These are phyloP conservation scores for Pelargonium citronellum DNA, from an alignment of 441 rosid species.

Conservation along the genomic window DNA sequence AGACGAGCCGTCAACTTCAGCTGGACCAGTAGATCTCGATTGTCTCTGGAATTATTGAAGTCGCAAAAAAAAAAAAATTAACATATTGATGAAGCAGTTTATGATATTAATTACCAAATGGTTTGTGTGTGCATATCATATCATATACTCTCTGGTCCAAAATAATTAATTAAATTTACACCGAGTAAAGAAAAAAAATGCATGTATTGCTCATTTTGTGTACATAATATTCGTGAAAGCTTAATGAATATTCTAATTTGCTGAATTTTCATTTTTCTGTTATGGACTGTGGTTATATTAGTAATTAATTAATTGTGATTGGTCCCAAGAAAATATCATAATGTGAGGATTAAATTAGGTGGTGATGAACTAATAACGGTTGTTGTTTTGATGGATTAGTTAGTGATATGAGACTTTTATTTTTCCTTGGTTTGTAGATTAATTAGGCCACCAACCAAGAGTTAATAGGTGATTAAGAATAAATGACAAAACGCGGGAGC, in stretches of 20 bases:
- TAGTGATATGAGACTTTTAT: neutral
- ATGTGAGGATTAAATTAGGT: neutral
- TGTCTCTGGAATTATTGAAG: neutral
- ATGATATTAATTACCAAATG: neutral
- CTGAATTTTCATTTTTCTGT: neutral
- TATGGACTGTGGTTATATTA: neutral
- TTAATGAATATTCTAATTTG: neutral
- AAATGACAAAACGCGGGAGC: neutral
- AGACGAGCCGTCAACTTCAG: conserved; percentile 30
- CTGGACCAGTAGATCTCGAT: conserved; percentile 27
- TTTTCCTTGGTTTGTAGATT: neutral
- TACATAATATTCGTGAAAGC: too few relatives aligned
- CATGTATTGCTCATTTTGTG: too few relatives aligned
- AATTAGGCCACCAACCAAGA: neutral
- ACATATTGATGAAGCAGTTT: too few relatives aligned
- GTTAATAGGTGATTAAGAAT: neutral
- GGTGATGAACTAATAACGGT: neutral
- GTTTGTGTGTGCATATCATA: neutral
- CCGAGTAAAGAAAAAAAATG: neutral
- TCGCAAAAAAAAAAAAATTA: neutral
- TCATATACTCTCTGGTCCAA: neutral
- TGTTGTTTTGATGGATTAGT: neutral
- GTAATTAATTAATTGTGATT: neutral
- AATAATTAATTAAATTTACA: neutral
- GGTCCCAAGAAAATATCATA: neutral